Base-by-base conservation (phyloP, 176 grass and related monocot species). In the Triticum monococcum region DNA sequence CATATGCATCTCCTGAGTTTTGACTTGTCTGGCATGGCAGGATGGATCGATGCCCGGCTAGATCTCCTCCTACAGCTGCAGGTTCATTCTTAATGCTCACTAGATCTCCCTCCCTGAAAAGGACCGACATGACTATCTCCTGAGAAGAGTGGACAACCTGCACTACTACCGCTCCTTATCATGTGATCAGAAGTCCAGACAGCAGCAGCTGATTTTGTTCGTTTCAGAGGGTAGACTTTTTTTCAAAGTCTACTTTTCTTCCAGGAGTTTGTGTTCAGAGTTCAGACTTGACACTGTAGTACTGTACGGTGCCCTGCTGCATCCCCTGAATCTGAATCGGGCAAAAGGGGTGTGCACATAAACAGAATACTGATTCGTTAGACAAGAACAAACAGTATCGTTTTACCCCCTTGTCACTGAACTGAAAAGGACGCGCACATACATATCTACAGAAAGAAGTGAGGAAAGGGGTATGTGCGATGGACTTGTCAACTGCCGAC, bases 51-150 rank as follows among this genome's bases (percentile, higher is more conserved):
- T 5, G 63, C 68, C 23, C 31, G 3, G 64, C 14, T 56, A 61
- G 23, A 64, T 73, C n/a, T 63, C 40, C 46, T 57, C 2, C 18
- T 8, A 0, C 18, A 20, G 52, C 4, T 32, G 43, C 72, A 28
- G 67, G 81, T 40, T 75, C 70, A 70, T 38, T 84, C 81, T 60
- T 20, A 22, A 57, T 70, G 24, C 62, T 68, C 36, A 0, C 68
- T 30, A 46, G 45, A 50, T 82, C 45, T 69, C 46, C 61, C 35
- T 60, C 35, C 36, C 46, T 76, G 76, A 87, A 91, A 84, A 84
- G 5, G 85, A 91, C 81, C 33, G 85, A 68, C 85, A 87, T 63
- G 77, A 76, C 67, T 38, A 83, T 28, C 32, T 68, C 52, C 54
- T 12, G 5, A 50, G 81, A 32, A 28, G 75, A 35, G 57, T 40